Percentiles rank a stretch among this genome's conserved stretches.
Evolutionary conservation across 768 basidiomycete genomes (phyloP).

Genomic region (Rhodotorula graminis): DNA sequence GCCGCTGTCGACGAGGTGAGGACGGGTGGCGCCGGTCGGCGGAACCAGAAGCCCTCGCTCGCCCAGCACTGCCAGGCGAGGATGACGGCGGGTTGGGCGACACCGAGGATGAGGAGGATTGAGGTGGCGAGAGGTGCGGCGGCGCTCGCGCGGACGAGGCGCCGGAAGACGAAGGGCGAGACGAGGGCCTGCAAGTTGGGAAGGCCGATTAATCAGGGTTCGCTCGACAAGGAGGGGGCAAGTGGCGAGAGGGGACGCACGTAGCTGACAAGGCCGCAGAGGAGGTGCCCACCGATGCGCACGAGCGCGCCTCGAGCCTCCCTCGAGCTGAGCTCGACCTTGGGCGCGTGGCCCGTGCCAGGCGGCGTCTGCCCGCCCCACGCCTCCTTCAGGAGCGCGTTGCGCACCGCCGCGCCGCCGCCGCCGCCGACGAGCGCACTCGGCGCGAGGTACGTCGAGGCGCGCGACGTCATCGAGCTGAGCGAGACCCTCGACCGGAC

Average conservation of each 20-base stretch:
- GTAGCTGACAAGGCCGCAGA: constrained; percentile 6
- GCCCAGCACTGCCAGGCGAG: constrained; percentile 22
- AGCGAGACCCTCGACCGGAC: constrained; percentile 1
- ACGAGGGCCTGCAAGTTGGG: constrained; percentile 15
- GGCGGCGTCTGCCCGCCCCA: constrained; percentile 16
- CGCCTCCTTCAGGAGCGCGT: constrained; percentile 13
- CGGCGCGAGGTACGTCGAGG: constrained; percentile 16
- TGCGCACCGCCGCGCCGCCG: constrained; percentile 9
- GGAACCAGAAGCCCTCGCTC: constrained; percentile 34
- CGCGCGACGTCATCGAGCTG: constrained; percentile 15
- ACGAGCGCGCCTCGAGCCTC: constrained; percentile 27
- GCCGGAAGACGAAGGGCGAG: constrained; percentile 21
- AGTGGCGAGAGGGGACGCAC: constrained; percentile 2
- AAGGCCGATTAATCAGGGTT: too few relatives aligned
- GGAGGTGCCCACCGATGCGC: constrained; percentile 31
- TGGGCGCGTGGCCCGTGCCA: constrained; percentile 11
- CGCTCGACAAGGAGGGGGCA: too few relatives aligned
- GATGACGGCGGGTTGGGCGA: constrained; percentile 15
- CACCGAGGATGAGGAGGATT: constrained; percentile 26
- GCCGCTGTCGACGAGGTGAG: constrained; percentile 17
- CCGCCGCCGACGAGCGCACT: constrained; percentile 17
- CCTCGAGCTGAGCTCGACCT: constrained; percentile 18
- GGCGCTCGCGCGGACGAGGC: not conserved
- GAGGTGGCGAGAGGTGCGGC: not conserved
- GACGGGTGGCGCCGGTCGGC: not conserved